Base-by-base conservation (phyloP, 805 yeast genomes). In the Saccharomycopsis amapae region DNA sequence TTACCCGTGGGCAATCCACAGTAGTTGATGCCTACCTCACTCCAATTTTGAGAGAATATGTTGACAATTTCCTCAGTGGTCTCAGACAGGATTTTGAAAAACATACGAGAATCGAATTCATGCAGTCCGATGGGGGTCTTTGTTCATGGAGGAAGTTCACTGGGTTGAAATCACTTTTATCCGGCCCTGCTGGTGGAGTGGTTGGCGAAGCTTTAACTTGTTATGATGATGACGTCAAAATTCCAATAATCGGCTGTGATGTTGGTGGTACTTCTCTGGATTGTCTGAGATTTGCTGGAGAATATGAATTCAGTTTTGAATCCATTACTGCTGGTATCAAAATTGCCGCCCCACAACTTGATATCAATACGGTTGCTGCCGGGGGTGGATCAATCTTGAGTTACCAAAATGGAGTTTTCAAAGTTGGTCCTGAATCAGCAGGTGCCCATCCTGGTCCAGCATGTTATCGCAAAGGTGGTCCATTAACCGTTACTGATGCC, bases 161-260 rank as follows among this genome's bases (percentile, higher is more conserved):
- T 0, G 97, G 97, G 1, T 67, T 90, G 33, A 74, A 79, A 55
- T 95, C 97, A 2, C 84, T 90, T 40, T 64, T 90, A 30, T 87
- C 96, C 1, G 97, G 97, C 2, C 97, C 97, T 2, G 97, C 97
- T 6, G 97, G 97, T 33, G 97, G 97, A 40, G 95, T 90, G 48
- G 96, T 90, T 30, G 97, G 97, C 0, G 85, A 78, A 56, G 85
- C 96, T 0, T 72, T 76, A 43, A 89, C 97, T 0, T 85, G 95
- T 51, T 86, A 72, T 58, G 71, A 77, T 50, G 62, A 65, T 1
- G 56, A 64, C n/a, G 73, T 73, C 46, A 63, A 65, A 12, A 71
- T 73, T 20, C 88, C 95, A 0, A 68, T 83, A 39, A 75, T 85
- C 46, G 94, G 94, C 0, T 83, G 85, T 55, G 95, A 85, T 62